Evolutionary conservation across 1,284 basidiomycete species (phyloP).

Genomic region (Heterobasidion parviporum): DNA sequence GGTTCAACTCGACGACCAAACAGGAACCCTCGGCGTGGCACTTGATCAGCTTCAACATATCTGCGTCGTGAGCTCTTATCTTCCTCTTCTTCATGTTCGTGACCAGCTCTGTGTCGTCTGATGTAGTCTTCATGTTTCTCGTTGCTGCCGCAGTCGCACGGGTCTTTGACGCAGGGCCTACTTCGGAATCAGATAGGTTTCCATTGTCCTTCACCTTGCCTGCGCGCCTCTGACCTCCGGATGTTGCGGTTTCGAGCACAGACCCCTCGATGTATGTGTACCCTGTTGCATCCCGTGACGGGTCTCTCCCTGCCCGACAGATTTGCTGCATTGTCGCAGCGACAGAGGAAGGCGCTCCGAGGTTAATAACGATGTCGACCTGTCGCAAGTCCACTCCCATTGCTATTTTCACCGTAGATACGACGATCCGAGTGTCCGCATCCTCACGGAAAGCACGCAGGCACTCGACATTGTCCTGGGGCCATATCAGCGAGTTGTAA

Average conservation of each 20-base stretch:
- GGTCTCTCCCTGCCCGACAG: conserved; percentile 13
- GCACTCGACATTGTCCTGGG: conserved; percentile 9
- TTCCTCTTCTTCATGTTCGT: too few relatives aligned
- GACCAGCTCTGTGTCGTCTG: too few relatives aligned
- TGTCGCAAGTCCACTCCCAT: conserved; percentile 18
- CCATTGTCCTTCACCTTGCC: too few relatives aligned
- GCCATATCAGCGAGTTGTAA: background rate
- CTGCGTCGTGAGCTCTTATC: too few relatives aligned
- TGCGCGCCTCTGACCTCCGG: too few relatives aligned
- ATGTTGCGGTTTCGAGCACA: background rate
- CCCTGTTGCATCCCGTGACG: background rate
- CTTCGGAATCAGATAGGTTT: too few relatives aligned
- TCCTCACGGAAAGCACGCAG: conserved; percentile 15
- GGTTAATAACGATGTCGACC: conserved; percentile 15
- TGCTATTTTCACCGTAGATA: conserved; percentile 18
- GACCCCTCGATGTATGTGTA: conserved; percentile 1
- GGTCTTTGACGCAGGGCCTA: too few relatives aligned
- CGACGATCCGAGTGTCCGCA: conserved; percentile 10
- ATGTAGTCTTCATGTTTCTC: too few relatives aligned
- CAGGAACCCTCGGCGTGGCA: too few relatives aligned
- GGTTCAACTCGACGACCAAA: too few relatives aligned
- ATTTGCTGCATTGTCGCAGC: conserved; percentile 15
- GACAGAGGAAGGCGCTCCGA: conserved; percentile 13
- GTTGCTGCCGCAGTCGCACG: too few relatives aligned
- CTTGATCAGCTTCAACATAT: too few relatives aligned